These are phyloP conservation scores for Penicillium fimorum DNA, from an alignment of 495 filamentous ascomycete species.

Conservation along the genomic window DNA sequence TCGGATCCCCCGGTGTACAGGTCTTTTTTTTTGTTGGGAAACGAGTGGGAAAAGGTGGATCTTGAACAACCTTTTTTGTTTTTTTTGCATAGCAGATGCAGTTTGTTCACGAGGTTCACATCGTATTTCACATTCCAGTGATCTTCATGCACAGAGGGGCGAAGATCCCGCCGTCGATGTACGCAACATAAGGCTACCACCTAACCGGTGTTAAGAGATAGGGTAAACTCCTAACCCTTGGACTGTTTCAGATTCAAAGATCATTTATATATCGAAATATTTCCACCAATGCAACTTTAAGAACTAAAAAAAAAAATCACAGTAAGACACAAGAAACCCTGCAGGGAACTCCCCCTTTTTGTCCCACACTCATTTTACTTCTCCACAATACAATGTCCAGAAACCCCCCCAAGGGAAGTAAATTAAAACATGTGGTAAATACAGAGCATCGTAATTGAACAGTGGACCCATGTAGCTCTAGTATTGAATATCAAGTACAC, in stretches of 20 bases:
- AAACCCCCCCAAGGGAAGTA: too few species aligned
- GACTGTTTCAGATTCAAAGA: neutral
- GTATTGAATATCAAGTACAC: neutral
- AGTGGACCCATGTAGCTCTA: neutral
- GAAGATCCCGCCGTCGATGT: constrained; percentile 2
- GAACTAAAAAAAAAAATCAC: neutral
- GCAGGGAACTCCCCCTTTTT: constrained; percentile 2
- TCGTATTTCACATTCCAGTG: neutral
- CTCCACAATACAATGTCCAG: constrained; percentile 5
- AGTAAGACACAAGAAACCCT: neutral
- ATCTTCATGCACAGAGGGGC: constrained; percentile 7
- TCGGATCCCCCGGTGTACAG: constrained; percentile 7
- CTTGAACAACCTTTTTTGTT: neutral
- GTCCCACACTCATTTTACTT: neutral
- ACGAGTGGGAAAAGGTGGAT: constrained; percentile 5
- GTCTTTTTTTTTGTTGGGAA: constrained; percentile 11
- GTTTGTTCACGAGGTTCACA: neutral
- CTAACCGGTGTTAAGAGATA: neutral
- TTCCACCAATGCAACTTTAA: neutral
- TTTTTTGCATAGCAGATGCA: neutral
- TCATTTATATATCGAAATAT: neutral
- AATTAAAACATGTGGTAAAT: neutral
- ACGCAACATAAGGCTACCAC: neutral
- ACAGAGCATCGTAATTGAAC: neutral
- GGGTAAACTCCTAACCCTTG: neutral